Evolutionary conservation across 306 rosid species (phyloP), one percentile per base, ranked within the genome.

Genomic region (Sicyos baderoa): DNA sequence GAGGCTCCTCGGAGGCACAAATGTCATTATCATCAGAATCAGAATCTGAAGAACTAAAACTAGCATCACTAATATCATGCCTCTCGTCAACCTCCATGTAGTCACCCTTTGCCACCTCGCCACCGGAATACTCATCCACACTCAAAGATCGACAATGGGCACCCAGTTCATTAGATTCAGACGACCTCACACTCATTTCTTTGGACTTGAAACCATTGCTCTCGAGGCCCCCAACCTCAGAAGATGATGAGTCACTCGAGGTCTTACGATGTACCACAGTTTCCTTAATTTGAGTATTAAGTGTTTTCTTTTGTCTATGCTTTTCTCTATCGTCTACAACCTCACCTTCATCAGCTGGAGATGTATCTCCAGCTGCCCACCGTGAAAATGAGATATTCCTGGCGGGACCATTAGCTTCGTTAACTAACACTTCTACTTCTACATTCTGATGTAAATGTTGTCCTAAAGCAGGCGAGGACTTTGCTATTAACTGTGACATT

Each of bases 341-440:
- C 77, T 44, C 54, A 16, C 57, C 54, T 69, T 45, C 85, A 77
- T 63, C 83, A 48, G 59, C 57, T 27, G 76, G 69, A 49, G 73
- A 56, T 6, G 40, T 70, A 63, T 45, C 72, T 44, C 53, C 57
- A 21, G 60, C 74, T 23, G 88, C 88, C 99, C 99, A 94, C 71
- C 91, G 87, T 35, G 97, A 94, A 84, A 76, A 74, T 0, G 74
- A 68, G 73, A 94, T 85, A 55, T 82, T 77, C 72, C 84, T 76
- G 4, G 72, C 69, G 25, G 60, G 72, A 62, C 35, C 70, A 14
- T 51, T 58, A 40, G 64, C 84, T 9, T 57, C 72, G 1, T 71
- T 83, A 56, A 68, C 88, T 71, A 67, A 12, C 7, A 19, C 45
- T 14, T 50, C 79, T 53, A 57, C 68, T n/a, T 52, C 78, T 7